phyloP scores from a whole-genome alignment of 2,329 filamentous ascomycete genomes.

The Beauveria scarabaeidicola region DNA sequence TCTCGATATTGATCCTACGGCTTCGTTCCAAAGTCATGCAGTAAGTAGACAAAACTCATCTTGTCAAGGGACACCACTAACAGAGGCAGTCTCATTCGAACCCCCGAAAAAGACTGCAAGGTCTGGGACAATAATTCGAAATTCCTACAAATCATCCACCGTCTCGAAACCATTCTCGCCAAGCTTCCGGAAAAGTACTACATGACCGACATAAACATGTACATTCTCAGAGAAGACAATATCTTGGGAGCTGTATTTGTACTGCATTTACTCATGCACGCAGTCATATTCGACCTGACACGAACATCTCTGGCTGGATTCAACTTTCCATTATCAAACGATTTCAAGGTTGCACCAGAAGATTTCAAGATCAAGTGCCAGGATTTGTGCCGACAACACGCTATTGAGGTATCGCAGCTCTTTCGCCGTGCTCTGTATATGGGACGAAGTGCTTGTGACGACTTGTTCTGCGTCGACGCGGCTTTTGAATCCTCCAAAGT shows the following conservation, averaged over 20 bases:
- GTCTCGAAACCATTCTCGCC: slow-evolving; percentile 15
- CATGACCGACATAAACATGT: slow-evolving; percentile 16
- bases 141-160: slow-evolving; percentile 14
- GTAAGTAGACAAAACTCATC: slow-evolving; percentile 7
- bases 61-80: not conserved
- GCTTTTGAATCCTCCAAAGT: slow-evolving; percentile 20
- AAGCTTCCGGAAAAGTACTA: slow-evolving; percentile 17
- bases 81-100: slow-evolving; percentile 15
- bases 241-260: slow-evolving; percentile 18
- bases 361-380: slow-evolving; percentile 17
- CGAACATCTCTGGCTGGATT: slow-evolving; percentile 19
- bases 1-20: slow-evolving; percentile 15
- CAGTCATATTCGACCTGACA: slow-evolving; percentile 18
- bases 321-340: slow-evolving; percentile 18
- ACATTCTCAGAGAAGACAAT: slow-evolving; percentile 15
- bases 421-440: slow-evolving; percentile 14
- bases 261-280: slow-evolving; percentile 19
- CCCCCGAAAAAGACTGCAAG: slow-evolving; percentile 8
- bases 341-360: slow-evolving; percentile 16
- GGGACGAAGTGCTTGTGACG: slow-evolving; percentile 16
- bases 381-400: slow-evolving; percentile 17
- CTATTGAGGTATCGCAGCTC: slow-evolving; percentile 17
- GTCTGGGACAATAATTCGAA: slow-evolving; percentile 9
- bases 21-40: slow-evolving; percentile 16
- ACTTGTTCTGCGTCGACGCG: slow-evolving; percentile 17